These are phyloP conservation scores for Colletotrichum higginsianum DNA, from an alignment of 2,329 filamentous ascomycete species.

Conservation along the genomic window DNA sequence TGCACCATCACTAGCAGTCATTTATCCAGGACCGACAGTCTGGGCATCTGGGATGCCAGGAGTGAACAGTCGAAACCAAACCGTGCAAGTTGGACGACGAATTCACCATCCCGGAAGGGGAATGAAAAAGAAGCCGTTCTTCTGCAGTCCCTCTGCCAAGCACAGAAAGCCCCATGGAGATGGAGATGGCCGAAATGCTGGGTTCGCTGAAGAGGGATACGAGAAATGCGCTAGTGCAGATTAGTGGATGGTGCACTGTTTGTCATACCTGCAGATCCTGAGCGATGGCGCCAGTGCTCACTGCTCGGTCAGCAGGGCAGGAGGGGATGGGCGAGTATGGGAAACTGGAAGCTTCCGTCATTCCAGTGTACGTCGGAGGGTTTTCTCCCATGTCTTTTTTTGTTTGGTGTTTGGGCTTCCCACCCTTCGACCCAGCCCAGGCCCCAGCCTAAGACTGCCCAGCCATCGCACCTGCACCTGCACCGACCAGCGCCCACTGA, in stretches of 20 bases:
- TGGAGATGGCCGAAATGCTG: slow-evolving; percentile 10
- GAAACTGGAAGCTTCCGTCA: slow-evolving; percentile 41
- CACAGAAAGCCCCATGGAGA: background rate
- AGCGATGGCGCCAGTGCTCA: slow-evolving; percentile 34
- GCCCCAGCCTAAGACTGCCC: slow-evolving; percentile 5
- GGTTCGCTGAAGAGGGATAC: slow-evolving; percentile 24
- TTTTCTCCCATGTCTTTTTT: background rate
- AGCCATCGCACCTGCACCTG: slow-evolving; percentile 14
- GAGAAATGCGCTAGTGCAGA: slow-evolving; percentile 24
- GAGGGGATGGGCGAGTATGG: slow-evolving; percentile 1
- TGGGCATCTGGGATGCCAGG: too few species aligned
- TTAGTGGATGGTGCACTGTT: slow-evolving; percentile 33
- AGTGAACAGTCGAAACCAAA: too few species aligned
- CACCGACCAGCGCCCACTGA: background rate
- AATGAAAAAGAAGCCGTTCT: background rate
- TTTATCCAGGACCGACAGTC: background rate
- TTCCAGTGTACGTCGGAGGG: slow-evolving; percentile 19
- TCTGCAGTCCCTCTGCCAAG: slow-evolving; percentile 1
- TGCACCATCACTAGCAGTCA: background rate
- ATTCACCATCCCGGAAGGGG: too few species aligned
- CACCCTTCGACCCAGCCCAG: background rate
- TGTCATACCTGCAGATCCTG: slow-evolving; percentile 40
- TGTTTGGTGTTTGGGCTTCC: background rate
- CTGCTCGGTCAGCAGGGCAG: slow-evolving; percentile 40
- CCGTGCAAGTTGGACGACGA: too few species aligned